A percentile compares a stretch with the other conserved stretches of the same genome.
phyloP scores from a whole-genome alignment of 148 eudicot genomes.

The Rhododendron griersonianum region DNA sequence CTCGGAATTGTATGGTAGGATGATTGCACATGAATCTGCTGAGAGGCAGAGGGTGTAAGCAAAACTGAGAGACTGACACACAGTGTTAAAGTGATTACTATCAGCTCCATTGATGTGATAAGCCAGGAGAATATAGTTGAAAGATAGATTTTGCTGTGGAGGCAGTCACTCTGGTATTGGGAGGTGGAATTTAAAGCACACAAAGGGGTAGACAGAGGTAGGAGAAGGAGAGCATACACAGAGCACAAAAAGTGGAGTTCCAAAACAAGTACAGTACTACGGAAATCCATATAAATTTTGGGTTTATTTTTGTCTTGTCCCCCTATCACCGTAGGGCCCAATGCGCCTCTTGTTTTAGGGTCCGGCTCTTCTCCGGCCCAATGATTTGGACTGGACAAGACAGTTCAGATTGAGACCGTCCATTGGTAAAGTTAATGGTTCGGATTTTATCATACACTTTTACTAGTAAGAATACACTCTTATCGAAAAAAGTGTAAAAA shows the following conservation, averaged over 20 bases:
- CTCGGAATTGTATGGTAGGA: slow-evolving; percentile 22
- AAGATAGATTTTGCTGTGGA: neutral
- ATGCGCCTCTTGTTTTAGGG: too few species aligned
- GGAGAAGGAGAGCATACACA: neutral
- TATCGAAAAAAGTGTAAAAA: too few species aligned
- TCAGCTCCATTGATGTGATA: slow-evolving; percentile 4
- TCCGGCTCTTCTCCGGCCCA: too few species aligned
- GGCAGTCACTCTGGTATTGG: neutral
- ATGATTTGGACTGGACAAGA: too few species aligned
- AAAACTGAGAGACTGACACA: slow-evolving; percentile 9
- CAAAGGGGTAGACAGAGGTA: neutral
- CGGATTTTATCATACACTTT: too few species aligned
- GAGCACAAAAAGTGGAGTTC: slow-evolving; percentile 41
- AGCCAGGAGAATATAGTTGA: neutral
- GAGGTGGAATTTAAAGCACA: neutral
- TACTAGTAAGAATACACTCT: too few species aligned
- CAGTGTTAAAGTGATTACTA: neutral
- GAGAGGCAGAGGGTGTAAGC: slow-evolving; percentile 15
- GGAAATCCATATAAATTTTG: neutral
- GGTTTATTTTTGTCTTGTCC: too few species aligned
- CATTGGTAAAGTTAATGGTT: too few species aligned
- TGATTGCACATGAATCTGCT: slow-evolving; percentile 12
- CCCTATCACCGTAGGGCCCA: too few species aligned
- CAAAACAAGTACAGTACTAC: slow-evolving; percentile 23
- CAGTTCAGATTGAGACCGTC: too few species aligned